phyloP scores from a whole-genome alignment of 164 flowering plant species.

The Aristolochia californica region DNA sequence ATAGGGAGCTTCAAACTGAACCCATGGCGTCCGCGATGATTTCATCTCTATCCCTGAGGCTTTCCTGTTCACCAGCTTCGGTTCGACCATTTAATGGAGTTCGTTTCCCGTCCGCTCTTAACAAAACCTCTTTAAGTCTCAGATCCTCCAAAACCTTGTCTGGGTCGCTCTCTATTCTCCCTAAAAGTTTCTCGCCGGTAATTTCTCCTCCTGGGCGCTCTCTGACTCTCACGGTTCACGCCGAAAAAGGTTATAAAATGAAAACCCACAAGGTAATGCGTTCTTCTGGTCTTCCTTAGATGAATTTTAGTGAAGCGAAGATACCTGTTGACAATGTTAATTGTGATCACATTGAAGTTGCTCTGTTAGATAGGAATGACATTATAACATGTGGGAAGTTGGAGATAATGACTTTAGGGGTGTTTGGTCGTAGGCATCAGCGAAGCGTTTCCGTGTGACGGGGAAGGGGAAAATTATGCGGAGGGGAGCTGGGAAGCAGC shows the following conservation, averaged over 20 bases:
- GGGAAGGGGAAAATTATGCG: constrained; percentile 88
- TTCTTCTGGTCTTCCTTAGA: not conserved
- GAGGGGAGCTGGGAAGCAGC: constrained; percentile 93
- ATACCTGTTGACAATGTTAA: not conserved
- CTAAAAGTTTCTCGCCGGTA: constrained; percentile 16
- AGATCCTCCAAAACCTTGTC: constrained; percentile 34
- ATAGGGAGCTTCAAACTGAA: not conserved
- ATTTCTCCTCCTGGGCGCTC: constrained; percentile 16
- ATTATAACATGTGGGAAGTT: too few species aligned
- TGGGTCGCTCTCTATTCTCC: constrained; percentile 18
- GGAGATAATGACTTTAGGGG: too few species aligned
- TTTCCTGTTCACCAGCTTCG: constrained; percentile 12
- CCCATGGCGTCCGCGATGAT: constrained; percentile 33
- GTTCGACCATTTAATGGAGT: constrained; percentile 14
- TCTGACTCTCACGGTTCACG: constrained; percentile 32
- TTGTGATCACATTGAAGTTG: not conserved
- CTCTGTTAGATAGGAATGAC: too few species aligned
- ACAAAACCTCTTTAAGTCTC: constrained; percentile 25
- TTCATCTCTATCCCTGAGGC: constrained; percentile 12
- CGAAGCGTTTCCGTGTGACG: constrained; percentile 87
- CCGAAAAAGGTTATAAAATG: constrained; percentile 86
- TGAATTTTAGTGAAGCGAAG: not conserved
- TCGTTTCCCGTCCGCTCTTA: constrained; percentile 17
- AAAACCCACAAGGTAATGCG: constrained; percentile 81
- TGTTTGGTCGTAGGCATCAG: constrained; percentile 59